phyloP scores from a whole-genome alignment of 164 flowering plant species.

The Paratinospora sagittata region DNA sequence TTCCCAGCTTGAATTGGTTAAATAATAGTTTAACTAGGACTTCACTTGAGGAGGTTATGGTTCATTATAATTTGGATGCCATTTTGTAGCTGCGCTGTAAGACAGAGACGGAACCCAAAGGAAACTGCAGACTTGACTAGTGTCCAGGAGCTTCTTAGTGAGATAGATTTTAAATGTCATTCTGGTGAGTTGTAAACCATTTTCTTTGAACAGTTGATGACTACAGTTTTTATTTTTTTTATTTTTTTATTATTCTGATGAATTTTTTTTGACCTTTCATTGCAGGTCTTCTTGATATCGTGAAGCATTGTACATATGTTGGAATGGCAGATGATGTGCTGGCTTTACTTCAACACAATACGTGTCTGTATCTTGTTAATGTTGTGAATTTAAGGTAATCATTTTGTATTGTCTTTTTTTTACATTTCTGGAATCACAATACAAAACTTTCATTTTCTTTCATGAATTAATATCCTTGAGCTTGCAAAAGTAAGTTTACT shows the following conservation, averaged over 20 bases:
- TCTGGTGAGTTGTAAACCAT: conserved; percentile 43
- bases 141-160: conserved; percentile 71
- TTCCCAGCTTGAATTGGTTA: background rate
- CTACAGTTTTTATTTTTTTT: background rate
- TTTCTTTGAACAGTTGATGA: background rate
- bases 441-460: background rate
- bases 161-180: conserved; percentile 59
- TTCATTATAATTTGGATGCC: background rate
- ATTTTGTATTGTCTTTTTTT: background rate
- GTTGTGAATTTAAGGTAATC: conserved; percentile 79
- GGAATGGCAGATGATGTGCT: conserved; percentile 95
- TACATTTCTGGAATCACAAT: background rate
- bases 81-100: conserved; percentile 61
- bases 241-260: background rate
- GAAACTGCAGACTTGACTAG: conserved; percentile 90
- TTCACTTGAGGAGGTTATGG: background rate
- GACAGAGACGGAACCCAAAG: conserved; percentile 87
- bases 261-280: conserved; percentile 1
- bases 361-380: conserved; percentile 81
- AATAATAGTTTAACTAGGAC: background rate
- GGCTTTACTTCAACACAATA: conserved; percentile 85
- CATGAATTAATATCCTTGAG: background rate
- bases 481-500: background rate
- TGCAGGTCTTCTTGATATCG: conserved; percentile 73
- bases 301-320: conserved; percentile 67